phyloP scores from a whole-genome alignment of 371 early-diverging fungal species.

The Syncephalastrum monosporum region DNA sequence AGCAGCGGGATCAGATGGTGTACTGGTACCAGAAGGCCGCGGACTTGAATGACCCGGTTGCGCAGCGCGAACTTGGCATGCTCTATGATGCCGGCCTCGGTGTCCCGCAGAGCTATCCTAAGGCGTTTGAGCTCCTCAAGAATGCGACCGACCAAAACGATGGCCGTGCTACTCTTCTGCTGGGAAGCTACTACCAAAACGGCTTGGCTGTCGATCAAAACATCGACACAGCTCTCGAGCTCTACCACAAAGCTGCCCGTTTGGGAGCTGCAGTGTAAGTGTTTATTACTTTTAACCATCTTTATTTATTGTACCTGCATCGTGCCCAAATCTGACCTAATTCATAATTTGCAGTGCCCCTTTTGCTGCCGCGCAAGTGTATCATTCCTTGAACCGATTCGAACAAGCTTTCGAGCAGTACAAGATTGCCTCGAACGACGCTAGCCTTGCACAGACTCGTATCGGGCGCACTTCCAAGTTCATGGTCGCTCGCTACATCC shows the following conservation, averaged over 20 bases:
- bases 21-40: constrained; percentile 49
- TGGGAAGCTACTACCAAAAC: constrained; percentile 45
- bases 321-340: neutral
- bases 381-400: constrained; percentile 17
- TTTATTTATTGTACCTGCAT: neutral
- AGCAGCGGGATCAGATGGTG: constrained; percentile 26
- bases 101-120: constrained; percentile 58
- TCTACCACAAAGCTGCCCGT: constrained; percentile 21
- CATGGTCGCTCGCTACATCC: constrained; percentile 23
- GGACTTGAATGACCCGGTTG: constrained; percentile 41
- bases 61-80: constrained; percentile 78
- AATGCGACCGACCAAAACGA: constrained; percentile 75
- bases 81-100: constrained; percentile 78
- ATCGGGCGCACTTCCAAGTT: constrained; percentile 16
- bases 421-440: constrained; percentile 15
- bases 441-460: constrained; percentile 7
- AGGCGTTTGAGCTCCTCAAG: constrained; percentile 75
- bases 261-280: constrained; percentile 28
- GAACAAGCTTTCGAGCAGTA: constrained; percentile 25
- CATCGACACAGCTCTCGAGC: constrained; percentile 52
- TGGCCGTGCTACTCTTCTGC: constrained; percentile 73
- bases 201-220: constrained; percentile 48
- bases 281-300: neutral
- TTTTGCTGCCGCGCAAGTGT: constrained; percentile 28
- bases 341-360: constrained; percentile 15